phyloP scores from a whole-genome alignment of 768 basidiomycete genomes.

The Harrya chromipes region DNA sequence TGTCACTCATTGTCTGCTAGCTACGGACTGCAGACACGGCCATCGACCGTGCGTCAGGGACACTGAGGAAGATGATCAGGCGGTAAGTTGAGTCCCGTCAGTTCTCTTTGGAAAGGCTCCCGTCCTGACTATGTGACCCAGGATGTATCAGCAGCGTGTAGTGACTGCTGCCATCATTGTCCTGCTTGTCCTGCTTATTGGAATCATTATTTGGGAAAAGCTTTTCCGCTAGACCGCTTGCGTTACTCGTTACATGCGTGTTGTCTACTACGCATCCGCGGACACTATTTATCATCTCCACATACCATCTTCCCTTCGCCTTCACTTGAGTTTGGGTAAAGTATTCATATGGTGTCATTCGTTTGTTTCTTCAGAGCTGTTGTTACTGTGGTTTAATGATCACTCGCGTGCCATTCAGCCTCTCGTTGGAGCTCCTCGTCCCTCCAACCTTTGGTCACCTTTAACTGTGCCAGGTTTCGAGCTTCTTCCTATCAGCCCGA shows the following conservation, averaged over 20 bases:
- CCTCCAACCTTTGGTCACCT: conserved; percentile 20
- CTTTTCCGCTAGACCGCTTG: conserved; percentile 40
- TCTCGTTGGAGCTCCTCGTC: conserved; percentile 22
- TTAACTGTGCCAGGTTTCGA: conserved; percentile 13
- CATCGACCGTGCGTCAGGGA: conserved; percentile 89
- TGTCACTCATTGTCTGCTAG: conserved; percentile 36
- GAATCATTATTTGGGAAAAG: conserved; percentile 79
- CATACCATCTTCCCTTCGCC: conserved; percentile 13
- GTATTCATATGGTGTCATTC: conserved; percentile 30
- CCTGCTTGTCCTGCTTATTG: conserved; percentile 81
- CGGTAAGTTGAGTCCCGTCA: conserved; percentile 52
- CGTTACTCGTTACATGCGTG: conserved; percentile 15
- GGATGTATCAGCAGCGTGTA: conserved; percentile 96
- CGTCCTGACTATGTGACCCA: conserved; percentile 35
- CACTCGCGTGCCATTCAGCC: conserved; percentile 22
- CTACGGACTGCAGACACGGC: conserved; percentile 82
- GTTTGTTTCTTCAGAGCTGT: conserved; percentile 11
- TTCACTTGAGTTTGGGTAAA: background rate
- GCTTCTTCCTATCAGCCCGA: conserved; percentile 19
- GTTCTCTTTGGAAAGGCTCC: conserved; percentile 5
- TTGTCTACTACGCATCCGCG: conserved; percentile 11
- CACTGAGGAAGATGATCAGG: conserved; percentile 93
- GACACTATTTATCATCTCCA: conserved; percentile 27
- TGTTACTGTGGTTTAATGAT: background rate
- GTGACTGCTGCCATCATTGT: conserved; percentile 84